These are phyloP conservation scores for Lentinula detonsa DNA, from an alignment of 768 basidiomycete genomes.

Conservation along the genomic window DNA sequence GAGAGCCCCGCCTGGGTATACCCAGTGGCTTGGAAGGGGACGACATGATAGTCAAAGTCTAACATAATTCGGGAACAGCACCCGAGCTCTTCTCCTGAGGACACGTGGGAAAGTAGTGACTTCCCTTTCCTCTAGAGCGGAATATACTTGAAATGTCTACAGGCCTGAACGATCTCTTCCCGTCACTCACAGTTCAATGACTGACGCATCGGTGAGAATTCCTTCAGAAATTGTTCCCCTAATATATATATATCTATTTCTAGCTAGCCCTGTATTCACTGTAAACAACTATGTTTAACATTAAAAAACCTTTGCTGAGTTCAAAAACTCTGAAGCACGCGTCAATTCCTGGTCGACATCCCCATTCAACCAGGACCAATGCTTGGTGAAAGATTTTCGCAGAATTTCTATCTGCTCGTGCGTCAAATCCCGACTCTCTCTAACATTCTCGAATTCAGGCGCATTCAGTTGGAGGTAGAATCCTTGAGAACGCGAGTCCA, in stretches of 20 bases:
- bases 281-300: too few species aligned
- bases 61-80: not conserved
- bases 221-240: too few species aligned
- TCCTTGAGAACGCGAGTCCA: not conserved
- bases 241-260: too few species aligned
- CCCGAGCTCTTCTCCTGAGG: not conserved
- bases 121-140: not conserved
- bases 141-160: too few species aligned
- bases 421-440: not conserved
- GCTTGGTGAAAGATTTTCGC: not conserved
- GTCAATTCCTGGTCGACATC: not conserved
- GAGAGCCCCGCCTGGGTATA: slow-evolving; percentile 28
- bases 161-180: too few species aligned
- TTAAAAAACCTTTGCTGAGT: too few species aligned
- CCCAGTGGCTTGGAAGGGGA: slow-evolving; percentile 52
- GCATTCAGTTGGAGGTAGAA: slow-evolving; percentile 1
- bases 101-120: not conserved
- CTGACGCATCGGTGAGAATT: too few species aligned
- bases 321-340: not conserved
- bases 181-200: too few species aligned
- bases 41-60: slow-evolving; percentile 31
- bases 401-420: not conserved
- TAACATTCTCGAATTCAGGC: slow-evolving; percentile 9
- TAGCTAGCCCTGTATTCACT: too few species aligned
- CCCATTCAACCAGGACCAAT: not conserved